These are phyloP conservation scores for Camellia lanceoleosa DNA, from an alignment of 148 eudicot species.

Conservation along the genomic window DNA sequence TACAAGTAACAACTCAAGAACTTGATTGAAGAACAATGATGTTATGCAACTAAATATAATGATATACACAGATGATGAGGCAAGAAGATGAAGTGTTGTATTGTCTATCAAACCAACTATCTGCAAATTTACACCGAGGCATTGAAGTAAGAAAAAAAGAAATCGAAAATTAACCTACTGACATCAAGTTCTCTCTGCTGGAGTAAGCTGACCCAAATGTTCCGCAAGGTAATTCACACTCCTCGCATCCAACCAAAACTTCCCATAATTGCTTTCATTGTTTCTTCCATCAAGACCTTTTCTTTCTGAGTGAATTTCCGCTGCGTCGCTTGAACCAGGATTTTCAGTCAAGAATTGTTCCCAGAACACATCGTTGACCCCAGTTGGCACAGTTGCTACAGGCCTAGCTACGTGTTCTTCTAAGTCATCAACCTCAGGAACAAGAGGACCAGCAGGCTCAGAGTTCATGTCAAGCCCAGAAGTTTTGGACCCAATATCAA, in stretches of 20 bases:
- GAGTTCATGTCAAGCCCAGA: conserved; percentile 64
- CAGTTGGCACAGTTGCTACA: conserved; percentile 35
- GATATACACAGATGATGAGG: background rate
- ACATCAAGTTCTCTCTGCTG: conserved; percentile 63
- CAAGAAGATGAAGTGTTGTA: background rate
- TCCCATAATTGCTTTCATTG: conserved; percentile 46
- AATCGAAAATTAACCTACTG: conserved; percentile 20
- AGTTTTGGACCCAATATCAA: conserved; percentile 40
- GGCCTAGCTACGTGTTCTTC: conserved; percentile 38
- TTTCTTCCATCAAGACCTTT: conserved; percentile 44
- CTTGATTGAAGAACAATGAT: background rate
- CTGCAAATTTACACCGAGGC: background rate
- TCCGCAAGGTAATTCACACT: conserved; percentile 55
- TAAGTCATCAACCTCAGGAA: conserved; percentile 24
- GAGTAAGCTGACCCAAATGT: conserved; percentile 69
- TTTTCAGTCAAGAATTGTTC: conserved; percentile 84
- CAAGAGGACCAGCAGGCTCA: conserved; percentile 37
- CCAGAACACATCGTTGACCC: conserved; percentile 82
- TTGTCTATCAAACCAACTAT: background rate
- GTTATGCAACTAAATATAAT: background rate
- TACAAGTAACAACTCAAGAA: background rate
- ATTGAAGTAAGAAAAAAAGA: background rate
- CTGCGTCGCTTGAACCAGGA: conserved; percentile 59
- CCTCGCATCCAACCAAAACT: conserved; percentile 53
- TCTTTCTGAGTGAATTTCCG: conserved; percentile 53